Evolutionary conservation across 805 yeast species (phyloP), one percentile per base, ranked within the genome.

Genomic region (Wickerhamiella sergipiensis): DNA sequence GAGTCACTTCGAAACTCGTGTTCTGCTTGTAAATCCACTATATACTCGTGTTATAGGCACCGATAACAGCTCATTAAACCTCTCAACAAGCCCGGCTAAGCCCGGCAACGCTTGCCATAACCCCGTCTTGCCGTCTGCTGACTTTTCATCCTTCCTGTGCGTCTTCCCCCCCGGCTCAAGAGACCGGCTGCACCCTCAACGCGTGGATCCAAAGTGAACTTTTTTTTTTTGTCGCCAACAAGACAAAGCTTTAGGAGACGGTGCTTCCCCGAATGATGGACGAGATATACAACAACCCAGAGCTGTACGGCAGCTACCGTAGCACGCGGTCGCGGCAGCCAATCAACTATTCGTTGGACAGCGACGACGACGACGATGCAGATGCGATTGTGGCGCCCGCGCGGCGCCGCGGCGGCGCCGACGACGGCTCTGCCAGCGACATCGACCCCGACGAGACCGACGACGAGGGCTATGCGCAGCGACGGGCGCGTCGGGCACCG

Each of bases 241-340:
- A 12, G 33, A 29, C 33, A 29, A 29, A 8, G 15, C 4, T 29
- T 12, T 29, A 12, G 15, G 15, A 29, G 33, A 7, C 5, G 4
- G 12, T 29, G 4, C 3, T 8, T 9, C 33, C 12, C 40, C 7
- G 7, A 17, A 40, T 12, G 19, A 45, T 45, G 47, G 47, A 45
- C 12, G 39, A 45, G 3, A 29, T 45, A n/a, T 45, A 45, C 39
- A 45, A 17, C 23, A 29, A 45, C 47, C 39, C 53, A 70, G 71
- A 67, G 57, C 65, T 71, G 23, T 71, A 70, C 53, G 75, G 75
- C 13, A 61, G 71, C 33, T 62, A 75, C 18, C 62, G 75, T 42
- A 64, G 69, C 48, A 59, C 66, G 10, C 62, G 73, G n/a, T 57
- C 66, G 19, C 46, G 24, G 9, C 68, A 64, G 50, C 49, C 52